Evolutionary conservation across 2,329 filamentous ascomycete species (phyloP), one percentile per base, ranked within the genome.

Genomic region (Fusarium armeniacum): DNA sequence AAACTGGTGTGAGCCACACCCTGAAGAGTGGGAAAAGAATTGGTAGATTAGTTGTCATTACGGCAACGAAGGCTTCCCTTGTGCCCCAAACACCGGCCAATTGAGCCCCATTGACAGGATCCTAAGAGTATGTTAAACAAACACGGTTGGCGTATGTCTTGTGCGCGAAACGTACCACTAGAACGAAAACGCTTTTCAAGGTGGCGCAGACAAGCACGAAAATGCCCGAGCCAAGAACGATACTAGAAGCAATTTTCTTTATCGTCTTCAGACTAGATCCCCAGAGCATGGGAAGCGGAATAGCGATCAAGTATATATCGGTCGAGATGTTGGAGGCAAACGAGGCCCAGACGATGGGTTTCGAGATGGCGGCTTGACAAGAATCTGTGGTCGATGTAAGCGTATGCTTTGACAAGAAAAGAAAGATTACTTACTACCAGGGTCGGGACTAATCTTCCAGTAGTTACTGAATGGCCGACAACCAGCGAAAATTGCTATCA

Each of bases 401-500:
- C 11, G 15, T 12, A 15, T 22, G n/a, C 3, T 12, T 6, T 2
- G 8, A 5, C 15, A 13, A 18, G 1, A 16, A 2, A 6, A 10
- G 2, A 9, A 4, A 22, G 10, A 16, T 43, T 16, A 79, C 83
- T 70, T 73, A 86, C 84, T 83, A 5, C 86, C 86, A 7, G 86
- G 86, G 38, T 89, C 75, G 0, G 87, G 87, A 44, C 82, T 79
- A n/a, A 89, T 86, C 72, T 89, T 86, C 86, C 86, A 89, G 65
- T 87, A 85, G 32, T 81, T 82, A 22, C 78, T 64, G 43, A 89
- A 81, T 0, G 86, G 86, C 24, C 78, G 78, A 62, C 87, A 89
- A 3, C 81, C 81, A 7, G 84, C 77, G 28, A 87, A 80, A 41
- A 88, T 82, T 2, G 82, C 81, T 20, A 84, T 77, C n/a, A 86